Percentiles rank a stretch among this genome's conserved stretches.
Evolutionary conservation across 2,329 filamentous ascomycete species (phyloP).

Genomic region (Hypoxylon sp.): DNA sequence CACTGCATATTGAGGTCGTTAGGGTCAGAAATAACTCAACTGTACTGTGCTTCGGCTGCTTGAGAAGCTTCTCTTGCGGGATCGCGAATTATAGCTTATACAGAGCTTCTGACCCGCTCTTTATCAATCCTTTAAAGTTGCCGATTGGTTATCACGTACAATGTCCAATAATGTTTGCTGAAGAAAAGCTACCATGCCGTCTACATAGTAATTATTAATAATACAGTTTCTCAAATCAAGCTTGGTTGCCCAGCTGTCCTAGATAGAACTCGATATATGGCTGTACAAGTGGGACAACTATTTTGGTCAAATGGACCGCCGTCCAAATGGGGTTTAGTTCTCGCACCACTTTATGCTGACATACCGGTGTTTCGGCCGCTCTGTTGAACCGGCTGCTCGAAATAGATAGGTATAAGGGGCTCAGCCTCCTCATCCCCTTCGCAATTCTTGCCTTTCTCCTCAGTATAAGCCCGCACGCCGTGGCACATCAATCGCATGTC

Average conservation of each 20-base stretch:
- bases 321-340: slow-evolving; percentile 13
- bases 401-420: slow-evolving; percentile 23
- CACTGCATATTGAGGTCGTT: no score
- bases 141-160: slow-evolving; percentile 17
- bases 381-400: slow-evolving; percentile 8
- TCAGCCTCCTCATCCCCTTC: slow-evolving; percentile 7
- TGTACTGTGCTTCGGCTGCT: background rate
- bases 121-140: slow-evolving; percentile 1
- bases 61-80: background rate
- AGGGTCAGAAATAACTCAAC: no score
- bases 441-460: background rate
- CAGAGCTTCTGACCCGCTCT: slow-evolving; percentile 20
- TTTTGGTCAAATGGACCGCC: background rate
- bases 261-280: background rate
- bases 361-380: slow-evolving; percentile 8
- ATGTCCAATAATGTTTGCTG: no score
- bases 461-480: background rate
- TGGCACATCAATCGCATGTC: slow-evolving; percentile 4
- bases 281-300: background rate
- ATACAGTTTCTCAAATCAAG: no score
- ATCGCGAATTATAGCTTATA: background rate
- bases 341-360: background rate
- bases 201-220: background rate
- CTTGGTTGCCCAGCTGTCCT: no score
- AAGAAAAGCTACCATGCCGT: no score